phyloP scores from a whole-genome alignment of 768 basidiomycete species.

The Leccinellum rugosiceps region DNA sequence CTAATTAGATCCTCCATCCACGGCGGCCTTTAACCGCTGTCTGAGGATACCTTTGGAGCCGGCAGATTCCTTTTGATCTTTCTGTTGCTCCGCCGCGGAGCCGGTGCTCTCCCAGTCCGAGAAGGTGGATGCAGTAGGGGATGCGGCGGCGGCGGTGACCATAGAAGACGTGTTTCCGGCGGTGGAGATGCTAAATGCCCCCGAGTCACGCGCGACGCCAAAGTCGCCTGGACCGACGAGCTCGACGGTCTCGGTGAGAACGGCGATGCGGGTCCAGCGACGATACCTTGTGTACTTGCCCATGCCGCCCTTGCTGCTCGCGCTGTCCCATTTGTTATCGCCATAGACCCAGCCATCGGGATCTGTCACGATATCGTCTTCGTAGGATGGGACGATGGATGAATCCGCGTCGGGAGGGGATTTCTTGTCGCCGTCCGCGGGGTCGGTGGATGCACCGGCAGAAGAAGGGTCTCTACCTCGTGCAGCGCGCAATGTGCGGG shows the following conservation, averaged over 20 bases:
- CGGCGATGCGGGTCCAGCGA: constrained; percentile 83
- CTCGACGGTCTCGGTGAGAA: constrained; percentile 71
- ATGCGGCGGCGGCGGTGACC: constrained; percentile 21
- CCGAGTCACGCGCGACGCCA: constrained; percentile 28
- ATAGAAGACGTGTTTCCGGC: constrained; percentile 20
- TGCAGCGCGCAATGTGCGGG: constrained; percentile 55
- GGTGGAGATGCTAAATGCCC: constrained; percentile 16
- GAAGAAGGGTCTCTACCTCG: constrained; percentile 37
- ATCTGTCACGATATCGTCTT: constrained; percentile 66
- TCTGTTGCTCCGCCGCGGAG: constrained; percentile 21
- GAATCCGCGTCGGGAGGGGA: constrained; percentile 26
- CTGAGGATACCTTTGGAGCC: constrained; percentile 20
- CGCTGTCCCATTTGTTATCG: constrained; percentile 92
- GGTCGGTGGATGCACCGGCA: constrained; percentile 14
- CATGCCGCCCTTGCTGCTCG: constrained; percentile 73
- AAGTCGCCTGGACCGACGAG: constrained; percentile 39
- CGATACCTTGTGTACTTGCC: constrained; percentile 90
- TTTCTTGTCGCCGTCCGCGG: constrained; percentile 23
- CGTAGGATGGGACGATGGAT: constrained; percentile 32
- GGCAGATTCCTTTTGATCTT: constrained; percentile 16
- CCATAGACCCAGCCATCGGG: constrained; percentile 90
- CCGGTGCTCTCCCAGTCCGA: constrained; percentile 31
- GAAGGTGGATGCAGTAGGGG: constrained; percentile 28
- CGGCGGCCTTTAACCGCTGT: constrained; percentile 29
- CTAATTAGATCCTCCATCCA: constrained; percentile 20